Evolutionary conservation across 2,329 filamentous ascomycete species (phyloP), one percentile per base, ranked within the genome.

Genomic region (Aspergillus spinulosporus): DNA sequence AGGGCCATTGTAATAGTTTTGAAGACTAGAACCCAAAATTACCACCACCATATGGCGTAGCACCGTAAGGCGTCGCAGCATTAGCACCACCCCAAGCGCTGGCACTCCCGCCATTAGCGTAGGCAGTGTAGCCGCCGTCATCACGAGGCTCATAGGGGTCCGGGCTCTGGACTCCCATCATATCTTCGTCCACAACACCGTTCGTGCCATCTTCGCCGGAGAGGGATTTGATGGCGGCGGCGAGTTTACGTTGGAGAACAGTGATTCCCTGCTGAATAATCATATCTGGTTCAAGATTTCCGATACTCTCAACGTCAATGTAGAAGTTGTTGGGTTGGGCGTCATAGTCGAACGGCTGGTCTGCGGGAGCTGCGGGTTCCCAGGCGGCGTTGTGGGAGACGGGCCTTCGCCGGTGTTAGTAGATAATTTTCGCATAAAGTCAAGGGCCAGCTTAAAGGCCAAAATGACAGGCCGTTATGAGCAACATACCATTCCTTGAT

Each of bases 231-330:
- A 96, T 88, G 39, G 97, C 84, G 3, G 82, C 82, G 2, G 92
- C 94, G 36, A 99, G 84, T 77, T 99, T 99, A 64, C 88, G 84
- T 73, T 97, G 94, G 54, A 99, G 79, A 29, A 91, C 88, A 61
- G 88, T 86, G 72, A 99, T 96, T 36, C 92, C 92, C 67, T 91
- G 86, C 66, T 92, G 87, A 50, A 99, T 86, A 65, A 97, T 94
- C 60, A 86, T 83, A 68, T 99, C 93, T 0, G 94, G 93, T 31
- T 94, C 90, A 59, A 97, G 84, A 66, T 87, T 90, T 36, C 94
- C 94, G 39, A 89, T 87, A 46, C 89, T 88, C 74, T 99, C 94
- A 46, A 99, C 88, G 69, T 97, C 92, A 68, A 93, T 89, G 80
- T 97, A 99, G 80, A 97, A 99, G 63, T 84, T 85, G 59, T 81